Evolutionary conservation across 495 filamentous ascomycete species (phyloP).

Genomic region (Penicillium verhagenii): DNA sequence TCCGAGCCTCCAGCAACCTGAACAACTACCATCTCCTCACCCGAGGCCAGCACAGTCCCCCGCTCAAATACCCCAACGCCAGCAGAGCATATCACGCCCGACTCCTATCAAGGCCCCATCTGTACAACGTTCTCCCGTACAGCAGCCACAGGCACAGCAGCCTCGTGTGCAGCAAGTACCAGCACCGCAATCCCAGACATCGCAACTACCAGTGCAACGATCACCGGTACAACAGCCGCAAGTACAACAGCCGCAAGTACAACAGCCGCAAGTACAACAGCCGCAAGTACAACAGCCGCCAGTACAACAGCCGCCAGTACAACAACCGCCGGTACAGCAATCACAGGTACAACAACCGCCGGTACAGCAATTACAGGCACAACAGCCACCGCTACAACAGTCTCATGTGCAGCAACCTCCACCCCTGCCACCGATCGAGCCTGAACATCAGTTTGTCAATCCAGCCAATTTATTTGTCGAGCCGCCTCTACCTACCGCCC

Average conservation of each 20-base stretch:
- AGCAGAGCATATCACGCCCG: neutral
- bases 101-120: neutral
- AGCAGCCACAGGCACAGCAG: neutral
- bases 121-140: neutral
- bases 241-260: neutral
- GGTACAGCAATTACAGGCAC: constrained; percentile 19
- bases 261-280: constrained; percentile 10
- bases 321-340: constrained; percentile 1
- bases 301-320: constrained; percentile 5
- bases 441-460: constrained; percentile 46
- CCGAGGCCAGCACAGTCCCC: constrained; percentile 4
- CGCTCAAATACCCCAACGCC: neutral
- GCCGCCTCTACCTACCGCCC: constrained; percentile 30
- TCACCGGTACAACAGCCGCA: neutral
- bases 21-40: constrained; percentile 7
- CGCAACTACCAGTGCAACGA: no score
- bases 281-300: constrained; percentile 5
- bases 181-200: neutral
- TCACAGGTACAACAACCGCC: neutral
- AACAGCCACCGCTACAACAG: constrained; percentile 17
- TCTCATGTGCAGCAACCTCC: constrained; percentile 26
- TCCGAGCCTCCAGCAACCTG: neutral
- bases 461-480: constrained; percentile 42
- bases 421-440: constrained; percentile 20
- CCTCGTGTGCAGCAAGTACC: neutral